Base-by-base conservation (phyloP, 1,284 basidiomycete genomes). In the Ustilago sp. region DNA sequence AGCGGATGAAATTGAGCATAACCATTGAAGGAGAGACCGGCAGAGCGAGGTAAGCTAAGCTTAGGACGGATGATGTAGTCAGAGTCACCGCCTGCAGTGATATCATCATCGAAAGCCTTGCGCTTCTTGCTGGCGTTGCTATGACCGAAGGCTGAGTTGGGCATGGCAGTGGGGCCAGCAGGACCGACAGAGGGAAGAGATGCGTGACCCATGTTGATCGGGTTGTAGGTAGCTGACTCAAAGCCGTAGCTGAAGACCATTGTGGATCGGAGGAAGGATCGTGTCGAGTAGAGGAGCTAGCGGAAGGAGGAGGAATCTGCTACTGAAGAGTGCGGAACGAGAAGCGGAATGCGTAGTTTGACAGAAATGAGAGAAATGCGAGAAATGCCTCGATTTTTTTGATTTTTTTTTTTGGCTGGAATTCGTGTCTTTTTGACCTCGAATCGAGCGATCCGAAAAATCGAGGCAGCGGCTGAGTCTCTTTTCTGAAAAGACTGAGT, bases 1-100 rank as follows among this genome's bases (percentile, higher is more conserved):
- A 82, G 50, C 7, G 80, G 80, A 23, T 79, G 79, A 45, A 82
- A 82, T 51, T 75, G 68, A 19, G 76, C 73, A 17, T 70, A 63
- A 0, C 58, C 70, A 35, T 77, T 70, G 41, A 70, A 68, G 7
- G 65, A 55, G n/a, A 73, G 35, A 13, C 67, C 67, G 2, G 68
- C 48, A 2, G 67, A 67, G 11, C 75, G 63, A 7, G 71, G 71
- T 50, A 77, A 38, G 43, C 59, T 62, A 13, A 77, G 65, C 59
- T 74, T 74, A 7, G 70, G 68, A 32, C 74, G 69, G 15, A 55
- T 36, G 28, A 57, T 58, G 9, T 61, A 63, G 35, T 63, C 59
- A n/a, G 28, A 50, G 2, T 36, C 48, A 38, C 41, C 59, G 31
- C 17, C 36, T n/a, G 35, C 53, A 56, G 31, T 56, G n/a, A 59